phyloP scores from a whole-genome alignment of 2,329 filamentous ascomycete genomes.

The Ceratocystis eucalypticola region DNA sequence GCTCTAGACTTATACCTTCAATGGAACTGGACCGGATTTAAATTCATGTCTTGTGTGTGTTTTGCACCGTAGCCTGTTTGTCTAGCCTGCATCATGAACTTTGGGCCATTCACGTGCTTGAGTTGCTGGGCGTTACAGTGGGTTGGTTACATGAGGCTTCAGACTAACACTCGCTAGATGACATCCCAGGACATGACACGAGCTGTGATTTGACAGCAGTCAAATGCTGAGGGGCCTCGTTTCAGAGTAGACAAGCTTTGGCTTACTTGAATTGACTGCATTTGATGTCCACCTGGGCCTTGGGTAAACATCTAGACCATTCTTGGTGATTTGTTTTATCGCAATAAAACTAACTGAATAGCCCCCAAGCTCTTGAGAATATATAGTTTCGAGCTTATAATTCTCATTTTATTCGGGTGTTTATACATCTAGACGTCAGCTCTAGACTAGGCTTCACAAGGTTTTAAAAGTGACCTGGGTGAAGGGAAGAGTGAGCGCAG shows the following conservation, averaged over 20 bases:
- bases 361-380: no score
- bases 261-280: background rate
- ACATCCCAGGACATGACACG: background rate
- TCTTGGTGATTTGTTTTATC: no score
- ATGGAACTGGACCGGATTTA: background rate
- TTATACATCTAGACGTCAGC: no score
- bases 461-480: no score
- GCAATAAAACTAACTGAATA: no score
- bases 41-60: background rate
- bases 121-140: background rate
- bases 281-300: no score
- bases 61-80: background rate
- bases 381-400: no score
- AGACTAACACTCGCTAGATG: background rate
- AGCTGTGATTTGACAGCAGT: background rate
- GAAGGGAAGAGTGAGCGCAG: no score
- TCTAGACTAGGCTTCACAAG: no score
- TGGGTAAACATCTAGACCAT: no score
- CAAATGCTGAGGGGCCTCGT: background rate
- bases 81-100: background rate
- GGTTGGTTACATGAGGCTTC: background rate
- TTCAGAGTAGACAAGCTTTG: background rate
- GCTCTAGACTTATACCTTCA: slow-evolving; percentile 8
- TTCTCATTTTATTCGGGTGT: no score
- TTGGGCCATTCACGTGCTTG: background rate